Conservation (phyloP, 257 asterid genomes). For the Ligustrum vulgare region DNA sequence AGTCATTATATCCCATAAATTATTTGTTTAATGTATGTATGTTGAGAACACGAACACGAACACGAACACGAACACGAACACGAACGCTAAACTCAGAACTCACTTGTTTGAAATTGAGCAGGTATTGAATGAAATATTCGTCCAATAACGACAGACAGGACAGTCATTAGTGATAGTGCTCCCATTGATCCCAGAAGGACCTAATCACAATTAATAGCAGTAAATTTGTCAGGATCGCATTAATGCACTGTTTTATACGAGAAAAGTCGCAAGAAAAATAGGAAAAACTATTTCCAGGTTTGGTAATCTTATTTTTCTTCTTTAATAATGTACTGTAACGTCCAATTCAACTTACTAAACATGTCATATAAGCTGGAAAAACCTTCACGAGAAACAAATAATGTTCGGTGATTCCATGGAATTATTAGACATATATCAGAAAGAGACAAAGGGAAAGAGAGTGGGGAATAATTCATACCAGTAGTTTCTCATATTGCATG, state of each 20-base stretch:
- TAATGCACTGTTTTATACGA: neutral
- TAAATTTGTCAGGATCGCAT: neutral
- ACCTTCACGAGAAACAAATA: neutral
- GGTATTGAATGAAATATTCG: conserved; percentile 89
- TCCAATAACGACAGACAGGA: conserved; percentile 86
- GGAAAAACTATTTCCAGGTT: neutral
- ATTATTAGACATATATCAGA: neutral
- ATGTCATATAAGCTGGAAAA: neutral
- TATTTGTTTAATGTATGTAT: neutral
- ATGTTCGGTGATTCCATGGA: neutral
- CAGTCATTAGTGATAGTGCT: conserved; percentile 88
- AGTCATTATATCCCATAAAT: neutral
- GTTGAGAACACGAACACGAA: neutral
- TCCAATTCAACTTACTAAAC: neutral
- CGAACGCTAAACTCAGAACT: conserved; percentile 24
- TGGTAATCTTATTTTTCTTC: neutral
- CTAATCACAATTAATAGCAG: conserved; percentile 39
- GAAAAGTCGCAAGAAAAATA: neutral
- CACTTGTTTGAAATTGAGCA: conserved; percentile 97
- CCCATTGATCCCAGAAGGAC: conserved; percentile 98
- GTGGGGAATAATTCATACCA: conserved; percentile 43
- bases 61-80: neutral
- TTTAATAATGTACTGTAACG: neutral
- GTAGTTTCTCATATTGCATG: conserved; percentile 66
- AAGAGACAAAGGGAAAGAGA: neutral